phyloP scores from a whole-genome alignment of 495 filamentous ascomycete genomes.

The Tuber microsphaerosporum region DNA sequence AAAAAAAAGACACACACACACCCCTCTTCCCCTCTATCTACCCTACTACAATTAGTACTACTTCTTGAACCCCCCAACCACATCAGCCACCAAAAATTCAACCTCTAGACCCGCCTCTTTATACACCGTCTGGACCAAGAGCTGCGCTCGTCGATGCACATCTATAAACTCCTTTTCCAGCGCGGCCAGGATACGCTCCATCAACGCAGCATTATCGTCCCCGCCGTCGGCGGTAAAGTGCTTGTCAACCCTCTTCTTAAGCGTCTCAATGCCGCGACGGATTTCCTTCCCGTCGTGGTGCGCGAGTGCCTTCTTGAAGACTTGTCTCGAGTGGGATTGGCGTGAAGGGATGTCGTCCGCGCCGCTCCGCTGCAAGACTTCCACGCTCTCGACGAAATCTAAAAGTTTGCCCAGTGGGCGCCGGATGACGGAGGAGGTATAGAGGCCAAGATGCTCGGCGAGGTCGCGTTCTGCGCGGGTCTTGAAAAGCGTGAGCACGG shows the following conservation, averaged over 20 bases:
- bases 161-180: constrained; percentile 72
- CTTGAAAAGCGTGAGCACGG: constrained; percentile 73
- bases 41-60: constrained; percentile 12
- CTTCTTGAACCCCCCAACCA: constrained; percentile 50
- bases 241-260: constrained; percentile 87
- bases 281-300: constrained; percentile 76
- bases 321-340: constrained; percentile 66
- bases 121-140: constrained; percentile 57
- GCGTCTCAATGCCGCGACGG: constrained; percentile 70
- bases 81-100: constrained; percentile 57
- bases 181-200: constrained; percentile 68
- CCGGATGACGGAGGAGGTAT: constrained; percentile 78
- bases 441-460: constrained; percentile 78
- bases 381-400: constrained; percentile 79
- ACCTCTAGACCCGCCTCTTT: constrained; percentile 55
- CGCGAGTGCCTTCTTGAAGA: constrained; percentile 76
- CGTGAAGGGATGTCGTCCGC: constrained; percentile 58
- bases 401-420: constrained; percentile 75
- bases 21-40: neutral
- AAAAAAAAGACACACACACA: neutral
- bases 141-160: constrained; percentile 62
- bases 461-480: constrained; percentile 69
- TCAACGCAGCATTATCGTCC: constrained; percentile 53
- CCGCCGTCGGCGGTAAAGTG: constrained; percentile 89
- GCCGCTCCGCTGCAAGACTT: constrained; percentile 55